Percentiles rank a stretch among this genome's conserved stretches.
Evolutionary conservation across 805 yeast genomes (phyloP).

Genomic region (Wickerhamomyces xylosicus): DNA sequence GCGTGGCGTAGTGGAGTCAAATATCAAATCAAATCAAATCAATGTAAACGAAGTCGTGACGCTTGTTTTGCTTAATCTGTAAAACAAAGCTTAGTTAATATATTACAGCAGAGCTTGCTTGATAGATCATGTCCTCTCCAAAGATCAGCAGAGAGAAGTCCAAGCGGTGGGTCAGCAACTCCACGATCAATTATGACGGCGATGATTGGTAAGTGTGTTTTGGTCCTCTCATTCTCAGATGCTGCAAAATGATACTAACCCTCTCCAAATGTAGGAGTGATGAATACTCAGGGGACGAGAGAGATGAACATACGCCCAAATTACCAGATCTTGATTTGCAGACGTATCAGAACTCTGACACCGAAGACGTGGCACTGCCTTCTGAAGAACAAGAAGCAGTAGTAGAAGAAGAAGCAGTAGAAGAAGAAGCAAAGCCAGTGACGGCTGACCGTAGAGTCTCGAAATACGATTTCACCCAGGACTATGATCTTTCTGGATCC

Average conservation of each 20-base stretch:
- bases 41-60: too few relatives aligned
- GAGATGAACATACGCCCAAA: neutral
- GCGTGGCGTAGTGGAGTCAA: too few relatives aligned
- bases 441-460: neutral
- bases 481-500: slow-evolving; percentile 4
- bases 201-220: slow-evolving; percentile 29
- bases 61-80: too few relatives aligned
- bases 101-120: too few relatives aligned
- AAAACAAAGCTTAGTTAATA: too few relatives aligned
- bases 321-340: neutral
- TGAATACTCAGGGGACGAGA: slow-evolving; percentile 6
- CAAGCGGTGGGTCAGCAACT: slow-evolving; percentile 31
- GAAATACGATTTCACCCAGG: slow-evolving; percentile 3
- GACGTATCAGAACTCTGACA: neutral
- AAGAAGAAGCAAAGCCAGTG: too few relatives aligned
- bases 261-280: slow-evolving; percentile 7
- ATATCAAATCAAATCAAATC: too few relatives aligned
- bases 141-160: slow-evolving; percentile 23
- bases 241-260: slow-evolving; percentile 1
- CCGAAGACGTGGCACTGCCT: slow-evolving; percentile 2
- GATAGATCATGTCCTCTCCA: neutral
- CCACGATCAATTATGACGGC: slow-evolving; percentile 29
- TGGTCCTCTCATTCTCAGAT: neutral
- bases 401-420: neutral
- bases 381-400: neutral